These are phyloP conservation scores for Datura wrightii DNA, from an alignment of 257 asterid species.

Conservation along the genomic window DNA sequence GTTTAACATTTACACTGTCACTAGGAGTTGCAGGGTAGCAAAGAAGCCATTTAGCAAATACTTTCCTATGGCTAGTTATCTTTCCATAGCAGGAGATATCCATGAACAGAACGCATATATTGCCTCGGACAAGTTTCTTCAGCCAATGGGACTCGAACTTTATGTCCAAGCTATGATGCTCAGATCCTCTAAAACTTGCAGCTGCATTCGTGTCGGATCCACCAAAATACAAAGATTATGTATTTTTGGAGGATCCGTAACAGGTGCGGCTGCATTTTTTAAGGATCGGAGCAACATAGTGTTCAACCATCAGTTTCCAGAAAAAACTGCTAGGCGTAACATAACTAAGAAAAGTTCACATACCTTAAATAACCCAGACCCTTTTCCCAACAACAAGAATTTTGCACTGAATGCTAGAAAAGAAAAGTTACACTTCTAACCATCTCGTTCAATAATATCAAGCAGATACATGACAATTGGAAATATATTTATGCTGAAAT, in stretches of 20 bases:
- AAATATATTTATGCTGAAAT: not conserved
- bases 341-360: not conserved
- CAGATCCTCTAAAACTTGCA: not conserved
- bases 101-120: not conserved
- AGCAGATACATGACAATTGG: not conserved
- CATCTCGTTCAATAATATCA: not conserved
- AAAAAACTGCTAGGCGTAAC: not conserved
- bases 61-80: not conserved
- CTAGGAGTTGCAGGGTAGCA: not conserved
- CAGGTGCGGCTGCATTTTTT: not conserved
- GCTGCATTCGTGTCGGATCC: not conserved
- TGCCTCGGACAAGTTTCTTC: not conserved
- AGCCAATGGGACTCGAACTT: not conserved
- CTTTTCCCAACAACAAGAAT: not conserved
- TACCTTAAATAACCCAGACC: not conserved
- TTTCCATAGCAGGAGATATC: conserved; percentile 1
- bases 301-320: conserved; percentile 9
- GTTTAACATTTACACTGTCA: not conserved
- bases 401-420: not conserved
- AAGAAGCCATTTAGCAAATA: not conserved
- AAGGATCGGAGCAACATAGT: not conserved
- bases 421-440: not conserved
- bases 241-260: not conserved
- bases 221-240: not conserved
- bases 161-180: conserved; percentile 4